Base-by-base conservation (phyloP, 257 asterid species). In the Solanum arcanum region DNA sequence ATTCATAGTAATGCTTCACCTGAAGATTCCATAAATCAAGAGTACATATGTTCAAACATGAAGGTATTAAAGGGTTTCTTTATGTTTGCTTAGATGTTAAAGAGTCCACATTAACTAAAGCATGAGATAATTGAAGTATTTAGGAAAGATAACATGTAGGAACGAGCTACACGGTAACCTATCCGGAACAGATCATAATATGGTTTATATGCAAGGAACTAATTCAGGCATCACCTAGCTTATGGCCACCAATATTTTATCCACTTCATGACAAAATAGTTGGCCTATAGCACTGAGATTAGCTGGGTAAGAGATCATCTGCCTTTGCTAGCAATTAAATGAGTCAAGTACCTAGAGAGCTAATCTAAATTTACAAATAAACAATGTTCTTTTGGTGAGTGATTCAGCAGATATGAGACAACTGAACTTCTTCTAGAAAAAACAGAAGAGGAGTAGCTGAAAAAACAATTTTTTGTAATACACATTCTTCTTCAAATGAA, bases 1-100 rank as follows among this genome's bases (percentile, higher is more conserved):
- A 97, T 88, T 95, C 98, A 29, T 94, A 97, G 91, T 93, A 95
- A 89, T 93, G 94, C 82, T 94, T 93, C 86, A 95, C 98, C 99
- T 97, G 96, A 75, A 89, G 72, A 31, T 12, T 18, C 75, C 68
- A 46, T 35, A 88, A 77, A 64, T 27, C 42, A 76, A 9, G 25
- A 46, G 86, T 41, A 25, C 75, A 31, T 82, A 80, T 6, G 47
- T 8, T 84, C 29, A 41, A 74, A 60, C 76, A 35, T 44, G 8
- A 35, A 82, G 74, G 27, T 46, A 74, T 56, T 41, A 86, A 49
- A 49, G 31, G 31, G 69, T 81, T 81, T 31, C 69, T 49, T 74
- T 49, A 49, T 49, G 69, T 49, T 74, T 49, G 85, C 49, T 56
- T 80, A 80, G 29, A 18, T 47, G 20, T 11, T 80, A 47, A 49